Conservation (phyloP, 345 rosid species). For the Firmiana major region DNA sequence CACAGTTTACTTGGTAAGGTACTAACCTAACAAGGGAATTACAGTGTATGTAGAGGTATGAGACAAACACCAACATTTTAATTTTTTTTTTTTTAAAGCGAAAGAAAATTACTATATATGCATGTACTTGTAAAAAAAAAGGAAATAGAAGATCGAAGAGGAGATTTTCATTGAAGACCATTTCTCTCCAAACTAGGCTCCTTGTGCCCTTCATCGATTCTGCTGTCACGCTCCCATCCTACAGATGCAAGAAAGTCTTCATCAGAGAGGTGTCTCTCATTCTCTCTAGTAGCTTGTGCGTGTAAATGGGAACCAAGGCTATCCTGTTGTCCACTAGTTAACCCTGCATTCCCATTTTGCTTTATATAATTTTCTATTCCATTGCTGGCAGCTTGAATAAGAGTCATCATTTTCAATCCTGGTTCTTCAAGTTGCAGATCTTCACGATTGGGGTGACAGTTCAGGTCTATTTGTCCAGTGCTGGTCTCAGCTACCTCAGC, state of each 20-base stretch:
- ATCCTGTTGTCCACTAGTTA: conserved; percentile 26
- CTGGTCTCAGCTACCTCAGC: conserved; percentile 27
- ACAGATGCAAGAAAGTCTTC: conserved; percentile 39
- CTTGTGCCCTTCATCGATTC: conserved; percentile 9
- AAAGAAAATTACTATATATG: not conserved
- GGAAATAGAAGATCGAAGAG: not conserved
- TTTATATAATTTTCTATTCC: conserved; percentile 22
- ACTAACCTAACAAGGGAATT: not conserved
- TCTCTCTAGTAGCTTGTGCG: conserved; percentile 22
- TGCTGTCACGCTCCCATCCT: conserved; percentile 26
- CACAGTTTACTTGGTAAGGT: not conserved
- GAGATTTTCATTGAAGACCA: not conserved
- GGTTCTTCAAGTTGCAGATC: conserved; percentile 29
- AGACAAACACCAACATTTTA: not conserved
- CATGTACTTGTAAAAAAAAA: not conserved
- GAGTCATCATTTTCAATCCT: conserved; percentile 23
- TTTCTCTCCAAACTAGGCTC: conserved; percentile 13
- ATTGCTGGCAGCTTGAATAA: conserved; percentile 13
- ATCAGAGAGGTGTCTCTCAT: conserved; percentile 29
- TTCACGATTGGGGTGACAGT: conserved; percentile 46
- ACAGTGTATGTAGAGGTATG: not conserved
- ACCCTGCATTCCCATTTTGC: conserved; percentile 25
- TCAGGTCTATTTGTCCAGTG: conserved; percentile 51
- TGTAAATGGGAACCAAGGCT: conserved; percentile 20
- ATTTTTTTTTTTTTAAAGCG: not conserved